These are phyloP conservation scores for Suillus plorans DNA, from an alignment of 768 basidiomycete species.

Conservation along the genomic window DNA sequence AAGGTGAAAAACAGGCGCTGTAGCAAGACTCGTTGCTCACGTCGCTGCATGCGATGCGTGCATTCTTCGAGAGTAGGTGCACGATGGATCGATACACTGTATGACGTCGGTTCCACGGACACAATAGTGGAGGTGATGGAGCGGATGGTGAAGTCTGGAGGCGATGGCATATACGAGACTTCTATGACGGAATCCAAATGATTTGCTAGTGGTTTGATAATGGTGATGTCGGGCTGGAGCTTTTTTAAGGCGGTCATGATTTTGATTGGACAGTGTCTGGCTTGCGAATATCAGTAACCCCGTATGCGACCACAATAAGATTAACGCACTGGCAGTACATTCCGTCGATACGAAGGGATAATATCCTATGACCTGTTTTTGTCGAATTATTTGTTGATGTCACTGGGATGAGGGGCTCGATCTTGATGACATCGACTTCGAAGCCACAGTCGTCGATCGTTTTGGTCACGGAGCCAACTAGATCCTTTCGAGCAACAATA, in stretches of 20 bases:
- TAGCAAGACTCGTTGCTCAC: constrained; percentile 55
- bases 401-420: constrained; percentile 26
- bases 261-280: constrained; percentile 55
- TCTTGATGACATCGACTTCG: constrained; percentile 38
- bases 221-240: constrained; percentile 34
- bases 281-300: neutral
- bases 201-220: constrained; percentile 41
- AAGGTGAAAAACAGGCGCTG: constrained; percentile 56
- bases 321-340: constrained; percentile 58
- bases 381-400: neutral
- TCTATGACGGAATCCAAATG: constrained; percentile 46
- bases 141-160: constrained; percentile 64
- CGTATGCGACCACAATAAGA: neutral
- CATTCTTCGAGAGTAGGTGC: constrained; percentile 63
- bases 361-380: constrained; percentile 32
- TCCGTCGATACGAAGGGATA: constrained; percentile 61
- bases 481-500: constrained; percentile 35
- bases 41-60: constrained; percentile 53
- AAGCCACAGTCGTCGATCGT: constrained; percentile 50
- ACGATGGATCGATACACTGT: constrained; percentile 44
- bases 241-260: constrained; percentile 41
- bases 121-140: constrained; percentile 52
- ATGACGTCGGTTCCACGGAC: constrained; percentile 40
- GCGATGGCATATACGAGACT: constrained; percentile 50
- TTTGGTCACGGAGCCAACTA: constrained; percentile 36